Conservation (phyloP, 139 green algal genomes). For the Nannochloris sp. region DNA sequence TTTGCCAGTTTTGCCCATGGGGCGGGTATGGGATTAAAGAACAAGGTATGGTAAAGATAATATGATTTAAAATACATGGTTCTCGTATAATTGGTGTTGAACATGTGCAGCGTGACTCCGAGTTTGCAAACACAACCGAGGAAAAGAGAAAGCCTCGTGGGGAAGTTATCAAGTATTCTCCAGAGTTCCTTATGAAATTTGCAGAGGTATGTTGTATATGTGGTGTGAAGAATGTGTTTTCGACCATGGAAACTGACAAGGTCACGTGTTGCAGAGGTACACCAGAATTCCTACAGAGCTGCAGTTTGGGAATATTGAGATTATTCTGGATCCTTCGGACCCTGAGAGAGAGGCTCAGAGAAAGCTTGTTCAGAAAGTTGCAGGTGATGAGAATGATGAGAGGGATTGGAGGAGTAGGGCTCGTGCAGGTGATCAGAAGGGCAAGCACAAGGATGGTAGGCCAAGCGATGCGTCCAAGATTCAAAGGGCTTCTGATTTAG, state of each 20-base stretch:
- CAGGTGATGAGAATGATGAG: slow-evolving; percentile 11
- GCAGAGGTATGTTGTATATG: slow-evolving; percentile 42
- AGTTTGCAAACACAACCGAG: slow-evolving; percentile 4
- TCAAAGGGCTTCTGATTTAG: slow-evolving; percentile 56
- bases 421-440: slow-evolving; percentile 6
- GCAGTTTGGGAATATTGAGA: slow-evolving; percentile 50
- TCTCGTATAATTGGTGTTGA: neutral
- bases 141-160: slow-evolving; percentile 39
- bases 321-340: slow-evolving; percentile 48
- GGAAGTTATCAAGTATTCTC: slow-evolving; percentile 49
- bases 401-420: slow-evolving; percentile 42
- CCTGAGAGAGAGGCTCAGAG: slow-evolving; percentile 48
- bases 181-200: slow-evolving; percentile 65
- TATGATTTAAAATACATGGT: neutral
- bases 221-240: neutral
- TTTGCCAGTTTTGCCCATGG: slow-evolving; percentile 64
- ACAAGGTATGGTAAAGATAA: slow-evolving; percentile 33
- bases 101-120: neutral
- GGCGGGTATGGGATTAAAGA: slow-evolving; percentile 45
- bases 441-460: neutral
- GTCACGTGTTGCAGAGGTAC: slow-evolving; percentile 36
- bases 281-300: slow-evolving; percentile 48
- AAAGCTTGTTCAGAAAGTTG: slow-evolving; percentile 35
- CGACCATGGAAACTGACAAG: neutral
- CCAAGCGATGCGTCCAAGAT: slow-evolving; percentile 38